Conservation (phyloP, 1,139 yeast species). For the Ogataea hybrid region DNA sequence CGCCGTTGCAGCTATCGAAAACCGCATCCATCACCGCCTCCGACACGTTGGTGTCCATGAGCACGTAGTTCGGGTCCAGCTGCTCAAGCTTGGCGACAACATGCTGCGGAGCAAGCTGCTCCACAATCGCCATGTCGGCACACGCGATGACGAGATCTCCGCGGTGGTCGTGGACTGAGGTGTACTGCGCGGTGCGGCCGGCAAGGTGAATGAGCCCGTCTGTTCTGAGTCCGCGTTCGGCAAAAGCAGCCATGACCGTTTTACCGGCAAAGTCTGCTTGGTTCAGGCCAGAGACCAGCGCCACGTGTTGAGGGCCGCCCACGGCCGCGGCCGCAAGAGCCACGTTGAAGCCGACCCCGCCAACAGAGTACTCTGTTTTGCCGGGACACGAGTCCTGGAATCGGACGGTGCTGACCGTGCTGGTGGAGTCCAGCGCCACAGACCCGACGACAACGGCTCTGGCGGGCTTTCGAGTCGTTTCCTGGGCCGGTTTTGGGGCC, state of each 20-base stretch:
- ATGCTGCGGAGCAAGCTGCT: conserved; percentile 44
- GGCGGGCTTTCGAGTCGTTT: background rate
- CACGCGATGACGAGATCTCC: conserved; percentile 76
- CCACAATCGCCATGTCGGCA: conserved; percentile 79
- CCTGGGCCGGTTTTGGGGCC: too few species aligned
- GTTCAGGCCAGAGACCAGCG: conserved; percentile 57
- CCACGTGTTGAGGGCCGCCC: conserved; percentile 21
- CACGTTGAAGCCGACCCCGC: conserved; percentile 85
- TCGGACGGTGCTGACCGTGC: conserved; percentile 37
- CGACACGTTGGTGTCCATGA: conserved; percentile 71
- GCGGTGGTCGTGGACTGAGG: conserved; percentile 56
- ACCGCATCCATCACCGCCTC: conserved; percentile 39
- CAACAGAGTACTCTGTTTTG: conserved; percentile 51
- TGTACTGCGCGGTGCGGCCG: conserved; percentile 64
- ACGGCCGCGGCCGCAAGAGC: conserved; percentile 48
- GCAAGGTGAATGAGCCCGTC: conserved; percentile 22
- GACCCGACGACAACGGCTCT: conserved; percentile 62
- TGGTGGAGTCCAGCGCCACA: conserved; percentile 71
- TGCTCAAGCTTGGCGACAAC: conserved; percentile 37
- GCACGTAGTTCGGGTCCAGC: conserved; percentile 43
- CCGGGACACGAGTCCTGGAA: conserved; percentile 78
- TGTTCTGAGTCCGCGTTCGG: conserved; percentile 17
- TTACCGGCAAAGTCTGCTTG: conserved; percentile 58
- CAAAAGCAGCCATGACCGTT: conserved; percentile 35
- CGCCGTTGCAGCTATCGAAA: conserved; percentile 28